Percentiles rank a stretch among this genome's conserved stretches.
Evolutionary conservation across 202 grass and related monocot species (phyloP).

Genomic region (Setaria italica): DNA sequence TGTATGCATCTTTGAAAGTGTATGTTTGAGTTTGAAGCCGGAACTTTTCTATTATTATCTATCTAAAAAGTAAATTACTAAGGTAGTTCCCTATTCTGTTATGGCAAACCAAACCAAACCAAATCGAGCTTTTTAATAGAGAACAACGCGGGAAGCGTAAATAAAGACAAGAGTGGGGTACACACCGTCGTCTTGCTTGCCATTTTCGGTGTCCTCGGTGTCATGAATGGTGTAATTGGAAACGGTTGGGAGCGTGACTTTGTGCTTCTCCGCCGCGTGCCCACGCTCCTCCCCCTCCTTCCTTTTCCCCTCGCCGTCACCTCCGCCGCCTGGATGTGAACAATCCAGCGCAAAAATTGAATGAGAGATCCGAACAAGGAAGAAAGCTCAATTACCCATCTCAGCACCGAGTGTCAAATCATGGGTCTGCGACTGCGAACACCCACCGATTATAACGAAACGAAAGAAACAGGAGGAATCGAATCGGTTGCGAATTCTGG

Average conservation of each 20-base stretch:
- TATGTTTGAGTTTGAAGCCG: too few relatives aligned
- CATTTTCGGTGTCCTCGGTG: constrained; percentile 43
- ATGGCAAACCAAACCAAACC: not conserved
- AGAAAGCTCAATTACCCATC: not conserved
- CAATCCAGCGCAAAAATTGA: constrained; percentile 8
- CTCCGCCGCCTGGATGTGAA: constrained; percentile 20
- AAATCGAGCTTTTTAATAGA: constrained; percentile 13
- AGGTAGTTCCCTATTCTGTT: not conserved
- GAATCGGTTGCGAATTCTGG: not conserved
- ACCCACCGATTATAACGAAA: constrained; percentile 3
- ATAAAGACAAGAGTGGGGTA: not conserved
- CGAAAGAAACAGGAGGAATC: not conserved
- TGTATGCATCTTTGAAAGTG: too few relatives aligned
- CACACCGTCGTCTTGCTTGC: constrained; percentile 53
- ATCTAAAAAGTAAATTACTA: not conserved
- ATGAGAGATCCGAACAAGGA: not conserved
- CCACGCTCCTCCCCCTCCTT: constrained; percentile 28
- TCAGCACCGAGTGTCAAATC: constrained; percentile 23
- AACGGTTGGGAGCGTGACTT: constrained; percentile 83
- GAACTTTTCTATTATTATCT: too few relatives aligned
- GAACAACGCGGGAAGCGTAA: not conserved
- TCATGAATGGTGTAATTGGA: constrained; percentile 94
- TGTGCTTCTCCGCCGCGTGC: constrained; percentile 47
- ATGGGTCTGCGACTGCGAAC: constrained; percentile 21
- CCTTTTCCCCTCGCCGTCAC: constrained; percentile 25